A percentile compares a stretch with the other conserved stretches of the same genome.
Conservation (phyloP, 331 rosid species). For the Dryas integrifolia region DNA sequence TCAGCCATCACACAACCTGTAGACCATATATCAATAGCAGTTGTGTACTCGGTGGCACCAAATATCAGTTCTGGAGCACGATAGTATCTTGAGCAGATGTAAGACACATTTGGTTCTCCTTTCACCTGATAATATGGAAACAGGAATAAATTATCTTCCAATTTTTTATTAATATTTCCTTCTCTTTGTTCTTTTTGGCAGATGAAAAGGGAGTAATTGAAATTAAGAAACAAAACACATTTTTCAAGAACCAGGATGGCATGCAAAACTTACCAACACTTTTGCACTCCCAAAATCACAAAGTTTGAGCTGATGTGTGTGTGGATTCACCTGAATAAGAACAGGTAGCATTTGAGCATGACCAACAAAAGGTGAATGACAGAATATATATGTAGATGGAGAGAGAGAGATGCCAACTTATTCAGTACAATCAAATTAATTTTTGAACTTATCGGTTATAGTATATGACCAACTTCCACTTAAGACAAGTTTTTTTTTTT, state of each 20-base stretch:
- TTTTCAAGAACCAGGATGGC: slow-evolving; percentile 24
- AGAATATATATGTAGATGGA: background rate
- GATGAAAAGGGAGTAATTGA: background rate
- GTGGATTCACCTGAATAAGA: slow-evolving; percentile 78
- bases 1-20: slow-evolving; percentile 98
- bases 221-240: slow-evolving; percentile 10
- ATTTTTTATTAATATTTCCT: background rate
- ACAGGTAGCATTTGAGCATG: slow-evolving; percentile 30
- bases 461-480: background rate
- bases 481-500: no score
- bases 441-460: background rate
- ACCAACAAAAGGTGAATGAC: slow-evolving; percentile 15
- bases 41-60: slow-evolving; percentile 89
- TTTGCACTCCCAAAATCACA: slow-evolving; percentile 96
- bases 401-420: background rate
- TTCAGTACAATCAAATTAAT: background rate
- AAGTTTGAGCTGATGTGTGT: slow-evolving; percentile 86
- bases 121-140: slow-evolving; percentile 63
- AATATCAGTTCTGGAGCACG: slow-evolving; percentile 94
- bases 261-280: slow-evolving; percentile 61
- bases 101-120: slow-evolving; percentile 93
- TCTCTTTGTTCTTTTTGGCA: background rate
- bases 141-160: slow-evolving; percentile 15
- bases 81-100: slow-evolving; percentile 92
- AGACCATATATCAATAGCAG: slow-evolving; percentile 94